Percentiles rank a stretch among this genome's conserved stretches.
phyloP scores from a whole-genome alignment of 768 basidiomycete species.

The Auricularia cornea region DNA sequence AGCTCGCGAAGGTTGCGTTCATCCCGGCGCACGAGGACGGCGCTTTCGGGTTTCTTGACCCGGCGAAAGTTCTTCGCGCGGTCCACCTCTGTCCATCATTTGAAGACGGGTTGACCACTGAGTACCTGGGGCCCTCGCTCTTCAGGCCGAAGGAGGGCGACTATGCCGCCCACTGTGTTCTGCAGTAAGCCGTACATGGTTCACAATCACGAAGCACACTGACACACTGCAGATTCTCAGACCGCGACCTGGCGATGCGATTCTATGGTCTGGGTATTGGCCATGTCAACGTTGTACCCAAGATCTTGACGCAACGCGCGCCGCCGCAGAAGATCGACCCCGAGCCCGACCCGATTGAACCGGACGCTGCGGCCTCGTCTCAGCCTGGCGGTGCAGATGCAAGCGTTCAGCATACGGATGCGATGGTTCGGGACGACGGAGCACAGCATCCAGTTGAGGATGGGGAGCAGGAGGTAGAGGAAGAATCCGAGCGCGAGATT shows the following conservation, averaged over 20 bases:
- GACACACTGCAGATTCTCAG: slow-evolving; percentile 24
- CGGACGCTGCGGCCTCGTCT: too few relatives aligned
- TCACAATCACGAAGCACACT: background rate
- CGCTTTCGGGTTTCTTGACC: slow-evolving; percentile 41
- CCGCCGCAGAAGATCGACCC: background rate
- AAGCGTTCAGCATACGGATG: too few relatives aligned
- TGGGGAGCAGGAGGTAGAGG: too few relatives aligned
- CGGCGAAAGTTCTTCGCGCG: slow-evolving; percentile 29
- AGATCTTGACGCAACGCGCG: background rate
- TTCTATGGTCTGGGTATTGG: slow-evolving; percentile 24
- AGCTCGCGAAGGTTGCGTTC: slow-evolving; percentile 33
- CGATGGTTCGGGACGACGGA: too few relatives aligned
- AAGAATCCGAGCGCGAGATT: too few relatives aligned
- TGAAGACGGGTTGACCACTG: slow-evolving; percentile 13
- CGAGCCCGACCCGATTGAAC: background rate
- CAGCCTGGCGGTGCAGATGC: too few relatives aligned
- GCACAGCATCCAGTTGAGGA: too few relatives aligned
- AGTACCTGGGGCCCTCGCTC: slow-evolving; percentile 7
- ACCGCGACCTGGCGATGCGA: slow-evolving; percentile 33
- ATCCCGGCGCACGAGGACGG: slow-evolving; percentile 19
- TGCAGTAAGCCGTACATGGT: slow-evolving; percentile 18
- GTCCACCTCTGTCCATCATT: slow-evolving; percentile 39
- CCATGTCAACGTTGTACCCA: slow-evolving; percentile 8
- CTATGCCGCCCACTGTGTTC: slow-evolving; percentile 29
- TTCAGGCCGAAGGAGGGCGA: slow-evolving; percentile 17